Evolutionary conservation across 805 yeast genomes (phyloP).

Genomic region (Candida montana): DNA sequence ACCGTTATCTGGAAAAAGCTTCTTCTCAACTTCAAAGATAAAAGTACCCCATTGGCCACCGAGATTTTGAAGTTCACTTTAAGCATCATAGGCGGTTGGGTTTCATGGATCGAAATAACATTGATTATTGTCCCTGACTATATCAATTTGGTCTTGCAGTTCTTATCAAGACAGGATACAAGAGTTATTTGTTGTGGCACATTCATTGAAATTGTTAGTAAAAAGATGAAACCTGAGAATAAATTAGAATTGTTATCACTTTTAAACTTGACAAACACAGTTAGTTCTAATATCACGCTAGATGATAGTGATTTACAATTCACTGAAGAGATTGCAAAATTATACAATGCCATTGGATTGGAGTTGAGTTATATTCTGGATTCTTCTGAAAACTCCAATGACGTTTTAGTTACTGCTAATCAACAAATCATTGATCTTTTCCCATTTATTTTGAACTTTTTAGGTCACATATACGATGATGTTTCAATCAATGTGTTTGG

Average conservation of each 20-base stretch:
- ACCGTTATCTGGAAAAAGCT: conserved; percentile 64
- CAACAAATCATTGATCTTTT: conserved; percentile 54
- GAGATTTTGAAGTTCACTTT: conserved; percentile 56
- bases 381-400: conserved; percentile 38
- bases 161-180: conserved; percentile 37
- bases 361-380: conserved; percentile 73
- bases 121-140: conserved; percentile 22
- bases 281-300: conserved; percentile 32
- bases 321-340: conserved; percentile 68
- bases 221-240: conserved; percentile 71
- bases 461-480: conserved; percentile 84
- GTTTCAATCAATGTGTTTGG: conserved; percentile 79
- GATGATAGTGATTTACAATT: conserved; percentile 57
- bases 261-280: conserved; percentile 57
- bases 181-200: conserved; percentile 33
- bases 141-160: conserved; percentile 47
- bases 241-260: conserved; percentile 60
- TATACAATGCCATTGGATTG: conserved; percentile 65
- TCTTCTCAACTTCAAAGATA: conserved; percentile 33
- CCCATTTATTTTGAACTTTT: conserved; percentile 66
- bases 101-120: conserved; percentile 68
- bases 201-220: conserved; percentile 59
- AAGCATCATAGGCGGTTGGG: conserved; percentile 73
- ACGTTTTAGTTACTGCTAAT: conserved; percentile 35
- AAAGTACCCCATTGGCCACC: conserved; percentile 25